Conservation (phyloP, 2,329 filamentous ascomycete genomes). For the Apiospora kogelbergensis region DNA sequence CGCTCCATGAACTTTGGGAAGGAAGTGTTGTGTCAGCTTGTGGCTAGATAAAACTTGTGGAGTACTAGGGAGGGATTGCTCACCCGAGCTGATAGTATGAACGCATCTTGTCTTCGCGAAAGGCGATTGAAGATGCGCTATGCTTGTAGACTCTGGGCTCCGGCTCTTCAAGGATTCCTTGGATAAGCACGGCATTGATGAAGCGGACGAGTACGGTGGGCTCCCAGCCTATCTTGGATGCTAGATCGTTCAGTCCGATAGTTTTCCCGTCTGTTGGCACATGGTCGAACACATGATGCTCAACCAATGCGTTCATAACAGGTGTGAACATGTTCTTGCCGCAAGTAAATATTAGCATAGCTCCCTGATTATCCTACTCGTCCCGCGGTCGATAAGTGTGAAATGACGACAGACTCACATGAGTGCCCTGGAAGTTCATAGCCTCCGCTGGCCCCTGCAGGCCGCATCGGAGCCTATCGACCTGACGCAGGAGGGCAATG, state of each 20-base stretch:
- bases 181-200: constrained; percentile 8
- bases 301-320: constrained; percentile 9
- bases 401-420: not conserved
- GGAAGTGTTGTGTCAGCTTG: not conserved
- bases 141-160: constrained; percentile 11
- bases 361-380: not conserved
- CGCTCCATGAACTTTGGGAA: not conserved
- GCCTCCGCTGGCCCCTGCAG: constrained; percentile 8
- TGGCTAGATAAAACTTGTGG: not conserved
- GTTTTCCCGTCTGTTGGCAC: not conserved
- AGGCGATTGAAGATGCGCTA: not conserved
- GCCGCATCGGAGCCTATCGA: constrained; percentile 13
- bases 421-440: not conserved
- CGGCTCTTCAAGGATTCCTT: constrained; percentile 9
- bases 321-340: constrained; percentile 7
- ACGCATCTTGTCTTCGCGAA: constrained; percentile 2
- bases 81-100: constrained; percentile 10
- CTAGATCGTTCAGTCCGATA: not conserved
- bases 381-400: not conserved
- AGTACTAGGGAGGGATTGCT: not conserved
- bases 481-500: not conserved
- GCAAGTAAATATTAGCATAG: not conserved
- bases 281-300: constrained; percentile 10
- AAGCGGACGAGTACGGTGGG: constrained; percentile 6
- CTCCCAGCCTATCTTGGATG: constrained; percentile 8